Evolutionary conservation across 1,139 yeast species (phyloP).

Genomic region (Saccharomyces hybrid): DNA sequence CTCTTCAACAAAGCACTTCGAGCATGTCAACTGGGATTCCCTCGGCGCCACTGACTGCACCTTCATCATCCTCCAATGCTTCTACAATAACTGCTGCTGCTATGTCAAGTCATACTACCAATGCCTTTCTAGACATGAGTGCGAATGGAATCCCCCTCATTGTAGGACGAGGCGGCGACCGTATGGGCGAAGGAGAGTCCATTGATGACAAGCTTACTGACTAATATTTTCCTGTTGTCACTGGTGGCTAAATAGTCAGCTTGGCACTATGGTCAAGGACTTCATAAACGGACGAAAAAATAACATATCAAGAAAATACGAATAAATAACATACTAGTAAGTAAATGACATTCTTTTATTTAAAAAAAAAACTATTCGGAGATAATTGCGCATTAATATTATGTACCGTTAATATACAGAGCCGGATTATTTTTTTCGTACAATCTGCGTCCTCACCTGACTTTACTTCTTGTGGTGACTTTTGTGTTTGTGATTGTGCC

Average conservation of each 20-base stretch:
- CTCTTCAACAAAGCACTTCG: neutral
- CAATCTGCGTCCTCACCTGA: no score
- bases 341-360: neutral
- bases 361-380: neutral
- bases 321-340: neutral
- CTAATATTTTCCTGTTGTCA: neutral
- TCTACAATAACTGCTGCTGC: neutral
- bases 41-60: slow-evolving; percentile 5
- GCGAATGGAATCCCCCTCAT: neutral
- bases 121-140: neutral
- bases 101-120: neutral
- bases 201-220: neutral
- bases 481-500: neutral
- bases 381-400: neutral
- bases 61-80: slow-evolving; percentile 3
- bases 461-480: neutral
- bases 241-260: neutral
- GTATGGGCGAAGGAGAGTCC: neutral
- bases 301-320: neutral
- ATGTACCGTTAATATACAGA: neutral
- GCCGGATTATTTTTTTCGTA: neutral
- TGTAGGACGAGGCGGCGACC: neutral
- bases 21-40: neutral
- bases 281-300: neutral
- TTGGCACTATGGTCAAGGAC: neutral